Conservation (phyloP, 345 rosid genomes). For the Hibiscus trionum region DNA sequence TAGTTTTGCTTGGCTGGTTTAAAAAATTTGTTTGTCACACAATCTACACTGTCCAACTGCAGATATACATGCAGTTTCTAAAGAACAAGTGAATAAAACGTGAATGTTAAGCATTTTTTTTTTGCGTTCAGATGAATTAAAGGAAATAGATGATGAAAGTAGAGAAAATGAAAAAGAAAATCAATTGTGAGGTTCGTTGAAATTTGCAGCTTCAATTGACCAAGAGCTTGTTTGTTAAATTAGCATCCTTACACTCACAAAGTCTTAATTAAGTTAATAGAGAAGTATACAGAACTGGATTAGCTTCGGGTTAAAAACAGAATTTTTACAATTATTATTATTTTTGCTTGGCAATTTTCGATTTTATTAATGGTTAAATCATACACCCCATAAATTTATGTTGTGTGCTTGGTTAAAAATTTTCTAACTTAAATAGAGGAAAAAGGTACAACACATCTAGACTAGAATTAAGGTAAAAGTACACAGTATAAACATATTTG, state of each 20-base stretch:
- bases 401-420: too few relatives aligned
- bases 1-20: background rate
- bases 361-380: too few relatives aligned
- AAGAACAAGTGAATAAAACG: background rate
- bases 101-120: background rate
- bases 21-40: constrained; percentile 22
- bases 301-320: background rate
- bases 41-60: constrained; percentile 22
- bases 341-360: too few relatives aligned
- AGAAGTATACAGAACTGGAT: background rate
- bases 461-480: too few relatives aligned
- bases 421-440: too few relatives aligned
- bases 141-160: background rate
- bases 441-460: too few relatives aligned
- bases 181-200: background rate
- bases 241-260: background rate
- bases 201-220: background rate
- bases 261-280: background rate
- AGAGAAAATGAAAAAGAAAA: background rate
- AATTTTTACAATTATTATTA: background rate
- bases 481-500: background rate
- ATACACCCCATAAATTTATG: too few relatives aligned
- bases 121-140: constrained; percentile 9
- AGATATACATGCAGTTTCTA: background rate
- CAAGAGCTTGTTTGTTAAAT: background rate